Evolutionary conservation across 108 stramenopile genomes (phyloP).

Genomic region (Nitzschia palea): DNA sequence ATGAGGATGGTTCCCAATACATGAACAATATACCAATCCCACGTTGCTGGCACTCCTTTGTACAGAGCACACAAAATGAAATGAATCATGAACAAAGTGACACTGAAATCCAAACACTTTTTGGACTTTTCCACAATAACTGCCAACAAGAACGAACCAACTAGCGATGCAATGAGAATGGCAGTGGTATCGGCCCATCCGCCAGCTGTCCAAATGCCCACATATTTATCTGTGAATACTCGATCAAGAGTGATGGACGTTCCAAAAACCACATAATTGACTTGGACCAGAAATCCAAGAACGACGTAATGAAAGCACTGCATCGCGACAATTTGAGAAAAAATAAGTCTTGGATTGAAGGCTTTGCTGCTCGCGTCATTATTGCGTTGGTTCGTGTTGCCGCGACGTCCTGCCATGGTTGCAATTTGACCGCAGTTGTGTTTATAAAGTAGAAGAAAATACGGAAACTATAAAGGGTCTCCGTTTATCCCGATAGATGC

Average conservation of each 20-base stretch:
- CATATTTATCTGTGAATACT: constrained; percentile 72
- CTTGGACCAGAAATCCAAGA: constrained; percentile 64
- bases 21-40: constrained; percentile 87
- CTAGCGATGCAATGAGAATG: constrained; percentile 49
- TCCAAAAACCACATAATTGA: constrained; percentile 68
- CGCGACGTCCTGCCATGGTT: no score
- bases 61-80: constrained; percentile 56
- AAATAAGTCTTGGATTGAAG: constrained; percentile 48
- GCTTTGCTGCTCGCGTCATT: not conserved
- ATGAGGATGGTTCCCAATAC: constrained; percentile 69
- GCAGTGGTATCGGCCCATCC: constrained; percentile 76
- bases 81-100: constrained; percentile 79
- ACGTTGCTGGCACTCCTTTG: constrained; percentile 62
- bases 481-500: no score
- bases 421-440: no score
- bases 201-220: constrained; percentile 53
- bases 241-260: constrained; percentile 71
- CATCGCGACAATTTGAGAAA: constrained; percentile 67
- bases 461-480: no score
- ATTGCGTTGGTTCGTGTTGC: no score
- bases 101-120: constrained; percentile 82
- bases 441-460: no score
- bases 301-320: constrained; percentile 82
- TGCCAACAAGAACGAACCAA: constrained; percentile 47
- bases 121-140: constrained; percentile 65